A percentile compares a stretch with the other conserved stretches of the same genome.
Evolutionary conservation across 306 rosid genomes (phyloP).

Genomic region (Cucurbita pepo): DNA sequence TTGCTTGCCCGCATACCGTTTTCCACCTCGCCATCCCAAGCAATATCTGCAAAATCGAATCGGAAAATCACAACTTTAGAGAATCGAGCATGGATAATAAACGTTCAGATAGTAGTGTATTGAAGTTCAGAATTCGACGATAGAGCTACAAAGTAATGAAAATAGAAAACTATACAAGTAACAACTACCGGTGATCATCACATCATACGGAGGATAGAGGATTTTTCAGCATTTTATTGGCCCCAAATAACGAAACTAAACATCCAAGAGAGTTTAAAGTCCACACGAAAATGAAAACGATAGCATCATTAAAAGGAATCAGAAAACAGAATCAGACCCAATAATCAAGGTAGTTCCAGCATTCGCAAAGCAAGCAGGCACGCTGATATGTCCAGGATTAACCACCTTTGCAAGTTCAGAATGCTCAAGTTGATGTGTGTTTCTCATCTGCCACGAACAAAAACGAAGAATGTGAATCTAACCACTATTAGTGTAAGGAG

Average conservation of each 20-base stretch:
- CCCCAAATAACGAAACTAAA: not conserved
- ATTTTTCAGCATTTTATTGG: not conserved
- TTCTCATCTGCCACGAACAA: slow-evolving; percentile 40
- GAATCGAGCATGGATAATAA: not conserved
- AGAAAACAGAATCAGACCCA: slow-evolving; percentile 41
- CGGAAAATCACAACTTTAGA: not conserved
- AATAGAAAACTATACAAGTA: not conserved
- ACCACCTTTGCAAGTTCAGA: slow-evolving; percentile 50
- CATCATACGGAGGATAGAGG: not conserved
- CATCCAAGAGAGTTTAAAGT: not conserved
- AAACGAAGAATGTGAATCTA: not conserved
- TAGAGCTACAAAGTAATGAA: not conserved
- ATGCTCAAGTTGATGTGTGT: slow-evolving; percentile 27
- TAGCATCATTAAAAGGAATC: not conserved
- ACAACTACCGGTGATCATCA: not conserved
- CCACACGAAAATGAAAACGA: not conserved
- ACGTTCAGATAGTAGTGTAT: not conserved
- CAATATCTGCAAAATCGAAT: slow-evolving; percentile 36
- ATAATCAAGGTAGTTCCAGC: slow-evolving; percentile 76
- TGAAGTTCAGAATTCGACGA: not conserved
- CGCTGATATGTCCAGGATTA: slow-evolving; percentile 26
- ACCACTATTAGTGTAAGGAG: not conserved
- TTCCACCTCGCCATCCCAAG: slow-evolving; percentile 96
- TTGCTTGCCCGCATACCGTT: slow-evolving; percentile 52
- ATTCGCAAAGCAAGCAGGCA: slow-evolving; percentile 67